Percentiles rank a stretch among this genome's conserved stretches.
Evolutionary conservation across 768 basidiomycete genomes (phyloP).

Genomic region (Trametes meyenii): DNA sequence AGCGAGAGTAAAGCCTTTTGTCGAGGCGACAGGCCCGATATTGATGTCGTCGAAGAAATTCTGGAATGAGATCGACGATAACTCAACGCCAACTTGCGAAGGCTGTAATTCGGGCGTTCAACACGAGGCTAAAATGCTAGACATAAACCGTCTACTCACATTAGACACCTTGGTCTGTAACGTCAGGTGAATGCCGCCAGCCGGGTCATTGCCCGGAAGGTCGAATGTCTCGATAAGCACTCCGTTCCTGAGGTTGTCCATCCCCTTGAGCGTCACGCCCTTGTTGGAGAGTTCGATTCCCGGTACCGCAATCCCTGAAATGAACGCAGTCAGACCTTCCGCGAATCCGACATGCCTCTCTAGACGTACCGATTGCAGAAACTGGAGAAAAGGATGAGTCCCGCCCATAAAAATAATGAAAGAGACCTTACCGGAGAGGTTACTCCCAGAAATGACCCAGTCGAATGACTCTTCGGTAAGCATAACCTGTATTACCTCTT

Average conservation of each 20-base stretch:
- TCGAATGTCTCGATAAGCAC: constrained; percentile 70
- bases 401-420: not conserved
- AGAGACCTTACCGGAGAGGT: constrained; percentile 53
- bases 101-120: constrained; percentile 46
- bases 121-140: not conserved
- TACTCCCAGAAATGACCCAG: constrained; percentile 69
- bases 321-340: not conserved
- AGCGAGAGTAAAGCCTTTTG: constrained; percentile 52
- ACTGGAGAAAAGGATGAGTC: not conserved
- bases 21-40: constrained; percentile 61
- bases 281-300: constrained; percentile 59
- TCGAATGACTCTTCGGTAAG: constrained; percentile 67
- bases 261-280: constrained; percentile 65
- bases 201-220: constrained; percentile 68
- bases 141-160: constrained; percentile 39
- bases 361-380: not conserved
- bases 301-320: constrained; percentile 56
- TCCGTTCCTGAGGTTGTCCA: constrained; percentile 66
- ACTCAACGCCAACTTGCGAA: constrained; percentile 72
- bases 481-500: constrained; percentile 41
- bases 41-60: constrained; percentile 54
- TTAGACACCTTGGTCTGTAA: constrained; percentile 62
- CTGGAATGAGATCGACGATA: constrained; percentile 63
- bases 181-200: constrained; percentile 70
- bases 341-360: not conserved